Conservation (phyloP, 306 rosid genomes). For the Ormosia semicastrata region DNA sequence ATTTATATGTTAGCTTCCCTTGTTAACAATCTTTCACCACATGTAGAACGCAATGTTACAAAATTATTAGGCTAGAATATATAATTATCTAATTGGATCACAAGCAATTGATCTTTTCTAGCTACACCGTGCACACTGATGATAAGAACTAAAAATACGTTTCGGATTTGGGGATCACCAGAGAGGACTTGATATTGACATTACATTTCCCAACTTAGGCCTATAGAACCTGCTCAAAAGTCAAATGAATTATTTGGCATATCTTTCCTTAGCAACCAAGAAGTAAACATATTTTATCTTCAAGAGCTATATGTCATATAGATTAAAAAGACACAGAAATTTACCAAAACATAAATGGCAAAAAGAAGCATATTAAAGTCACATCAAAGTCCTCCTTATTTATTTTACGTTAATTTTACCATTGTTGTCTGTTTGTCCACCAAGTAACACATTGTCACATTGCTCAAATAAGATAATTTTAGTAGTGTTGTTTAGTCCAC, state of each 20-base stretch:
- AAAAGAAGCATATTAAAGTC: background rate
- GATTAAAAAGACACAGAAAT: background rate
- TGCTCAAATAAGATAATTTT: background rate
- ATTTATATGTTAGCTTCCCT: too few species aligned
- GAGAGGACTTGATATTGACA: too few species aligned
- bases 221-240: background rate
- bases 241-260: background rate
- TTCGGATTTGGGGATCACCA: too few species aligned
- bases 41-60: too few species aligned
- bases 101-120: too few species aligned
- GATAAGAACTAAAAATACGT: too few species aligned
- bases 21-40: too few species aligned
- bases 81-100: too few species aligned
- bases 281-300: background rate
- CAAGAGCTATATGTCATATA: background rate
- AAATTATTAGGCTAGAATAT: too few species aligned
- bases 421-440: background rate
- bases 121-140: too few species aligned
- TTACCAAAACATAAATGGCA: background rate
- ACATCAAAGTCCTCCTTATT: background rate
- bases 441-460: background rate
- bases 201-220: too few species aligned
- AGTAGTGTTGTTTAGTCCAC: background rate
- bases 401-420: background rate
- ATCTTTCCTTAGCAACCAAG: background rate